Evolutionary conservation across 139 green algal species (phyloP), one percentile per base, ranked within the genome.

Genomic region (Diplosphaera chodatii): DNA sequence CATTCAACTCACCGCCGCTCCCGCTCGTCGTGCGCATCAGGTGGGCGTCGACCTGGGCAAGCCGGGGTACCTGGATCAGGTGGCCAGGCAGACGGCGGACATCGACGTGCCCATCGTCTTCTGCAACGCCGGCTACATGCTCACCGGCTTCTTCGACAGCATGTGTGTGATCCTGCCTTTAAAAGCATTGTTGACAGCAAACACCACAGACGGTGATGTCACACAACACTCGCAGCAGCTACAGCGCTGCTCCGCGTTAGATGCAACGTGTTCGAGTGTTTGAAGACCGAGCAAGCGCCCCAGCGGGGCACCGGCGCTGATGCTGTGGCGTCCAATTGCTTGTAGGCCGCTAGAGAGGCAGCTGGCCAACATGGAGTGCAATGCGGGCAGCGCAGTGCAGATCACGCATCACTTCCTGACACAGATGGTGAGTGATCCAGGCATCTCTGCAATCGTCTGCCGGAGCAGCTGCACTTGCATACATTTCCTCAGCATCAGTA

Each of bases 41-140:
- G 82, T 96, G 20, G 82, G 84, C 1, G 90, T 80, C 3, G 84
- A 98, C 78, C 77, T 98, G 34, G 89, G 90, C 27, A 63, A 55
- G 31, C 71, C 82, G 0, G 86, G 83, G 6, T 98, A 97, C 78
- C 68, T 97, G 74, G 68, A 77, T 0, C 63, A 72, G 22, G 91
- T 98, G 2, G 68, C 55, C 1, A 78, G 85, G 25, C 86, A 82
- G 1, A 97, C 92, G 1, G 67, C 84, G 2, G 89, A 96, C 81
- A 93, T 97, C 34, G 64, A 89, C 33, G 76, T 97, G 28, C 83
- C 90, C 77, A 40, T 95, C 8, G 81, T 97, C 4, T 98, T 97
- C 83, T 88, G 80, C 82, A 98, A 98, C 77, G 94, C 94, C 2
- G 94, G 94, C 33, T 98, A 97, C 81, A 88, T 98, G 66, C 74